Evolutionary conservation across 2,329 filamentous ascomycete genomes (phyloP), one percentile per base, ranked within the genome.

Genomic region (Calonectria honghensis): DNA sequence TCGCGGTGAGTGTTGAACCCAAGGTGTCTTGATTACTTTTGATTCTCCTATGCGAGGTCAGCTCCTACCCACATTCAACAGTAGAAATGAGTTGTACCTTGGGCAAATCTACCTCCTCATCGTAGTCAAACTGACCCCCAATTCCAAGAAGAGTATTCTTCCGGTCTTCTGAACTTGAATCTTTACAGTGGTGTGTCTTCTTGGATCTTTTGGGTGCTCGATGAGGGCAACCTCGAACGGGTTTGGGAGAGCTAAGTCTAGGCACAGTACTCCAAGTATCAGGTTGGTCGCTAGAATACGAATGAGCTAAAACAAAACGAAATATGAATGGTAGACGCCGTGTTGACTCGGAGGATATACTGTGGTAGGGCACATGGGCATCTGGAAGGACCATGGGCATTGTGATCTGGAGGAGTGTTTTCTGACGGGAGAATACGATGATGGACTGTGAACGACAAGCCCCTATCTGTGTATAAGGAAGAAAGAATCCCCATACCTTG

Each of bases 211-310:
- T 54, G 29, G 27, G 18, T 3, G 51, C 14, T 13, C 18, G 13
- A 20, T 31, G 27, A 54, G 51, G 13, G 29, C 51, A 54, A 54
- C 27, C 29, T 54, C 29, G 29, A 54, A 10, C 5, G 7, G 51
- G 51, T n/a, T 32, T 54, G 51, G 51, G 51, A 32, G 51, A 54
- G 51, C 51, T 32, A 10, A 54, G 27, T 54, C 51, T 31, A 7
- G 51, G 51, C 1, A 54, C 51, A 18, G 51, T 54, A 29, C 51
- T 54, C 51, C 51, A 54, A 14, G 6, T 54, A 31, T 54, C 29
- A 3, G 14, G 9, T 13, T 31, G n/a, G 51, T 54, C 29, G 16
- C 51, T 54, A 20, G 4, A 0, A 16, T 32, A 20, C 4, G 3
- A 54, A 20, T 32, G n/a, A 54, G 51, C 51, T 54, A 14, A 31